Evolutionary conservation across 176 grass and related monocot species (phyloP), one percentile per base, ranked within the genome.

Genomic region (Eragrostis nindensis): DNA sequence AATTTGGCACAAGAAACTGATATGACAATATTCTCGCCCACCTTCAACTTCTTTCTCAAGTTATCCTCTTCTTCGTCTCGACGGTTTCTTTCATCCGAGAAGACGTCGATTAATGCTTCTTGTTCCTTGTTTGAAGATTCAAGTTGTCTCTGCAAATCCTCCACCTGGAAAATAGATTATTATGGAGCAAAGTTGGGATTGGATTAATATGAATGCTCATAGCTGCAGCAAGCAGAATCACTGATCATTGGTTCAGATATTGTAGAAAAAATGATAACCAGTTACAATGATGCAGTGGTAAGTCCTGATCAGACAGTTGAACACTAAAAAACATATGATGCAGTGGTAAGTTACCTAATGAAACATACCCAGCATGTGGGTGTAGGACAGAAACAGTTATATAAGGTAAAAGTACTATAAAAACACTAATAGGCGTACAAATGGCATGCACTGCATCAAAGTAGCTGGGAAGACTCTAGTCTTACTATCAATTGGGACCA

Each of bases 81-180:
- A 3, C 88, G 88, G 50, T 11, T 91, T 77, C 92, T 95, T 92
- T 99, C 96, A 83, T 99, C 96, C 42, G 96, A 91, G 85, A 99
- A 99, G 44, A 99, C 88, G 25, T 91, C 90, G 1, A 99, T 99
- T 67, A 95, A 60, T 42, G 96, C 92, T 76, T 95, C 96, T 79
- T 99, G 96, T 72, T 99, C 96, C 71, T 93, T 93, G 71, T 80
- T 89, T 73, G 88, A 53, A 68, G 84, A 80, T 79, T 95, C 92
- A 68, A 99, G 76, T 74, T 95, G 90, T 70, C 88, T 86, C 39
- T 93, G 70, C 66, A 84, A 49, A 80, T 83, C 96, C 88, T 99
- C 88, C 72, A 99, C 55, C 96, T 99, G 82, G 17, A 80, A 86
- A 80, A 68, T 68, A 60, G 81, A 27, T 43, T 60, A 7, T 40